Percentiles rank a stretch among this genome's conserved stretches.
These are phyloP conservation scores for Coniochaeta sp. DNA, from an alignment of 2,329 filamentous ascomycete genomes.

Conservation along the genomic window DNA sequence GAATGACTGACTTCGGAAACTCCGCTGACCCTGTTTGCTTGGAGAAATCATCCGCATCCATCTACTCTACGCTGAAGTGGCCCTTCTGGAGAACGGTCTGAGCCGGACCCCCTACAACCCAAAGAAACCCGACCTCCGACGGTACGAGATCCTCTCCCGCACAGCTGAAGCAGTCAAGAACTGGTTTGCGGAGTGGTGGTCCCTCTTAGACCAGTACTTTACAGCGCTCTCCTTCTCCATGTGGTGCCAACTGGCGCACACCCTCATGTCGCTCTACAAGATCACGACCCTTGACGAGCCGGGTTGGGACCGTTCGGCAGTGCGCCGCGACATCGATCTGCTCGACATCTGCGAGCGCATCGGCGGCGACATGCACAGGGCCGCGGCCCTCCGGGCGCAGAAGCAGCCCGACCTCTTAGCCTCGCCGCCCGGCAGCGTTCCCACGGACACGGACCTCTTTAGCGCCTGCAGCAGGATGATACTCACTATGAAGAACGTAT, in stretches of 20 bases:
- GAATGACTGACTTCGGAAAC: too few relatives aligned
- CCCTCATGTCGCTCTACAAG: slow-evolving; percentile 23
- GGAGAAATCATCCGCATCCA: slow-evolving; percentile 27
- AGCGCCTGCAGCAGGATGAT: slow-evolving; percentile 11
- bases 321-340: slow-evolving; percentile 24
- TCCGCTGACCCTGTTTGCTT: not conserved
- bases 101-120: slow-evolving; percentile 7
- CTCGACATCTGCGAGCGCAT: slow-evolving; percentile 24
- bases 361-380: slow-evolving; percentile 15
- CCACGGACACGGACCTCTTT: slow-evolving; percentile 13
- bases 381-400: slow-evolving; percentile 5
- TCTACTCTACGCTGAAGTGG: slow-evolving; percentile 27
- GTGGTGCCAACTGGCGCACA: slow-evolving; percentile 26
- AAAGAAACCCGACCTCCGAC: slow-evolving; percentile 13
- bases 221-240: slow-evolving; percentile 24
- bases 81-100: slow-evolving; percentile 28
- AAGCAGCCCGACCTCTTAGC: slow-evolving; percentile 2
- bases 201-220: slow-evolving; percentile 18
- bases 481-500: slow-evolving; percentile 9
- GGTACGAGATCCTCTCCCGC: slow-evolving; percentile 20
- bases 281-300: slow-evolving; percentile 27
- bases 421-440: not conserved
- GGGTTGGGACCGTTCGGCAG: slow-evolving; percentile 27
- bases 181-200: slow-evolving; percentile 26
- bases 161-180: slow-evolving; percentile 21